Conservation (phyloP, 176 grass and related monocot genomes). For the Cenchrus americanus region DNA sequence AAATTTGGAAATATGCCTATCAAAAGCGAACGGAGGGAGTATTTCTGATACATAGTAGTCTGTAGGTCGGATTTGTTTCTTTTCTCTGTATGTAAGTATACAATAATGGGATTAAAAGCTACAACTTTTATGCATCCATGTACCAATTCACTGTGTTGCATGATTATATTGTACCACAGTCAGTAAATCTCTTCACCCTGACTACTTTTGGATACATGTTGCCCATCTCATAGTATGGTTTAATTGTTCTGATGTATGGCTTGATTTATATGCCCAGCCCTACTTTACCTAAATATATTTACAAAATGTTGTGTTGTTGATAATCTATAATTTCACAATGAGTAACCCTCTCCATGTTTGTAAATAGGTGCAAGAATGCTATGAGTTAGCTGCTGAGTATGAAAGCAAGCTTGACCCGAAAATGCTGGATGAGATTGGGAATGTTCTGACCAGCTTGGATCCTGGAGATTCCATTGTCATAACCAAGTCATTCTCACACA, state of each 20-base stretch:
- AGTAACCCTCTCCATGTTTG: constrained; percentile 7
- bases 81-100: background rate
- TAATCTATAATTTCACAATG: too few relatives aligned
- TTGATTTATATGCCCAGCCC: background rate
- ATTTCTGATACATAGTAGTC: background rate
- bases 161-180: background rate
- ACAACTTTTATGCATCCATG: background rate
- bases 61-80: background rate
- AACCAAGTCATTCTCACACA: constrained; percentile 85
- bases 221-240: background rate
- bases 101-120: background rate
- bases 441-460: constrained; percentile 70
- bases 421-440: constrained; percentile 78
- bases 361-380: constrained; percentile 90
- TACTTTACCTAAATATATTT: constrained; percentile 15
- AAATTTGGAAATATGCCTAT: too few relatives aligned
- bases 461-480: constrained; percentile 86
- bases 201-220: constrained; percentile 6
- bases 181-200: background rate
- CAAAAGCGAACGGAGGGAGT: too few relatives aligned
- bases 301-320: background rate
- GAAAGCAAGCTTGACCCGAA: constrained; percentile 66
- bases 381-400: constrained; percentile 90
- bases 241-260: background rate
- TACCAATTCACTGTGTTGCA: background rate